Conservation (phyloP, 805 yeast genomes). For the Jamesozyma hellenica region DNA sequence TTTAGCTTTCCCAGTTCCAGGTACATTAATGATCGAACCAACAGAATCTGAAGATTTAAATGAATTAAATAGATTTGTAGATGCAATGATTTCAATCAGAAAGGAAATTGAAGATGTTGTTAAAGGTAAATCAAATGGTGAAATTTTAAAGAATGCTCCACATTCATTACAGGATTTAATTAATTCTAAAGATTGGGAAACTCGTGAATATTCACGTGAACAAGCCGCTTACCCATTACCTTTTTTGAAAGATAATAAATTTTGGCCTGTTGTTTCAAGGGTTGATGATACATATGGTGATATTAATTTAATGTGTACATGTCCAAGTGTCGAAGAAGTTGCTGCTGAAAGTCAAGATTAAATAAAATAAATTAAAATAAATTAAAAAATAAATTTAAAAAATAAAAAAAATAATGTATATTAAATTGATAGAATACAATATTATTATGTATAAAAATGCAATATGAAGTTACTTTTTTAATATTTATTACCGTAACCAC, state of each 20-base stretch:
- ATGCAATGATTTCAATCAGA: conserved; percentile 75
- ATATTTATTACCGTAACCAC: not conserved
- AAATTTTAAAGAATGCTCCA: conserved; percentile 79
- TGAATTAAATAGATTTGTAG: conserved; percentile 85
- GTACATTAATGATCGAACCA: conserved; percentile 96
- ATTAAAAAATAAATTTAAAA: not conserved
- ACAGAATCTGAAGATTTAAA: conserved; percentile 87
- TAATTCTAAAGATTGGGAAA: conserved; percentile 59
- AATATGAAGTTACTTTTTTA: not conserved
- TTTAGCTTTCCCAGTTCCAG: conserved; percentile 97
- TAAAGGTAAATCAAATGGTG: conserved; percentile 54
- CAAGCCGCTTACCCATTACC: conserved; percentile 88
- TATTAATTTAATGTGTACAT: conserved; percentile 82
- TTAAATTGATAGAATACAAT: not conserved
- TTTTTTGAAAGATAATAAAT: conserved; percentile 62
- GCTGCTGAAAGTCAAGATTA: conserved; percentile 15
- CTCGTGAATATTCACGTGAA: conserved; percentile 82
- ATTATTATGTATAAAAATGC: not conserved
- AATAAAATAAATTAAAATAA: too few relatives aligned
- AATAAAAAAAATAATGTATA: not conserved
- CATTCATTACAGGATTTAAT: conserved; percentile 78
- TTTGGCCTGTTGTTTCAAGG: conserved; percentile 94
- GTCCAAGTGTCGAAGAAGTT: conserved; percentile 74
- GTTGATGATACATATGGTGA: conserved; percentile 94
- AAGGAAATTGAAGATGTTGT: conserved; percentile 68